Evolutionary conservation across 768 basidiomycete species (phyloP), one percentile per base, ranked within the genome.

Genomic region (Termitomyces sp.): DNA sequence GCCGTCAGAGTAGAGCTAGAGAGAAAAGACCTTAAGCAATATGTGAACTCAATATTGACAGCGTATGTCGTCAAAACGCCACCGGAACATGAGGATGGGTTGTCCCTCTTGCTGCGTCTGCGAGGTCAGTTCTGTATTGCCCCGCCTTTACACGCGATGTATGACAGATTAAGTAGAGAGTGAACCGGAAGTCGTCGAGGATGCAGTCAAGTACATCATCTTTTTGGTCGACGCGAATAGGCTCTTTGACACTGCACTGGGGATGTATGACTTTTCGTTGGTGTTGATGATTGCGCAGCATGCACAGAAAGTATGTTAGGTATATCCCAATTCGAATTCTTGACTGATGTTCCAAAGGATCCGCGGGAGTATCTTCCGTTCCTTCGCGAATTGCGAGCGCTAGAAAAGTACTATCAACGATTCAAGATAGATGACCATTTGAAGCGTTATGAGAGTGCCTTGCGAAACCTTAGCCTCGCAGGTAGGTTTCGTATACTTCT

Each of bases 191-290:
- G 69, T 93, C 2, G 91, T 97, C 14, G 95, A 99, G 65, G 95
- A 98, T 56, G 97, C 97, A 6, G 90, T 98, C 64, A 98, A 95
- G 66, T 99, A 98, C 65, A 88, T 98, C 67, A 98, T 98, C 68
- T 99, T 98, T 78, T 81, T 99, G 32, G 92, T 93, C 19, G 93
- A 98, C 61, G 93, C 93, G 0, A 84, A 98, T 63, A 77, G 78
- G 44, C 78, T 99, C 4, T 98, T 96, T 71, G 86, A 98, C 67
- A 89, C 90, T 11, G 97, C 97, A 1, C 79, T 99, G 32, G 97
- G 97, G 19, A 98, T 98, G 94, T 99, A 99, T 65, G 94, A 99
- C 70, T 98, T 98, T 73, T 86, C 90, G 28, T 75, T 99, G 17
- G 96, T 98, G 7, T 75, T 98, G 22, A 87, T 98, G 87, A 83